Base-by-base conservation (phyloP, 2,329 filamentous ascomycete genomes). In the Phoma sp. region DNA sequence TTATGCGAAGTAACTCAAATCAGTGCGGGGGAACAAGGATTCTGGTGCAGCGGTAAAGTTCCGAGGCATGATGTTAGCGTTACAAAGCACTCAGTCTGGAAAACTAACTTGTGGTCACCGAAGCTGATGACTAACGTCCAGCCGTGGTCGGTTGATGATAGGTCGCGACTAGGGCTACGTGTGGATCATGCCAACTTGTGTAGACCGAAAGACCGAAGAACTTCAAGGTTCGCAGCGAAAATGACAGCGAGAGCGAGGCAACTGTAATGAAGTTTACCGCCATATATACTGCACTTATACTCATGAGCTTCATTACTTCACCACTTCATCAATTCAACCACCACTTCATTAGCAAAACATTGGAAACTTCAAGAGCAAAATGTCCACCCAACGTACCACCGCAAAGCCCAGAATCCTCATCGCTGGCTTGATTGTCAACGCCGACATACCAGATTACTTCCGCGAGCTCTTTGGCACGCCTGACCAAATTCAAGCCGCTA, bases 401-500 rank as follows among this genome's bases (percentile, higher is more conserved):
- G 26, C 32, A 15, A n/a, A 30, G 14, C 36, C 33, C 26, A 47
- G 28, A 20, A 23, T 47, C 36, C 20, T 47, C 45, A 26, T 40
- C 28, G n/a, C 34, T 2, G 45, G 45, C 26, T 30, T 47, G n/a
- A 26, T 6, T 9, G 36, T 47, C n/a, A 26, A 39, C 26, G 36
- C 45, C 36, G 21, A 32, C 20, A 40, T 47, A 4, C 45, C 45
- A 23, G 9, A 28, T n/a, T 47, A 33, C 36, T 40, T 47, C n/a
- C 45, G 36, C 28, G n/a, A 32, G 34, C 28, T 39, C 1, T 39
- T 32, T 20, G 45, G 45, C 45, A 47, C 45, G 14, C 36, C 36
- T 14, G 28, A 40, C n/a, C 18, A 47, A 20, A 47, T 47, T n/a
- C 34, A 40, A 40, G 18, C 34, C 20, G 45, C 45, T 21, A 40